These are phyloP conservation scores for Cymodocea nodosa DNA, from an alignment of 116 monocot species.

Conservation along the genomic window DNA sequence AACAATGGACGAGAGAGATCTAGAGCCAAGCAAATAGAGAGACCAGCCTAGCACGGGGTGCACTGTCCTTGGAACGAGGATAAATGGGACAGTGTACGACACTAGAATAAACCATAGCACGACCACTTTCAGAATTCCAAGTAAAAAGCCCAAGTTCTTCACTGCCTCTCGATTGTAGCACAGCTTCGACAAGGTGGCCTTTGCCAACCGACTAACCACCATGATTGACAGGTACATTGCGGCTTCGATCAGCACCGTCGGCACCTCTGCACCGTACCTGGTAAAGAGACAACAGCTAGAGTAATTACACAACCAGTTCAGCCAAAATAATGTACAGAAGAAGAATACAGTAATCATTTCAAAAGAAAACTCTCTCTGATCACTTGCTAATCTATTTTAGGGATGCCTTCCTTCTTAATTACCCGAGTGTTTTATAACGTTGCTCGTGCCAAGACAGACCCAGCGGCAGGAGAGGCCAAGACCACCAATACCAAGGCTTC, in stretches of 20 bases:
- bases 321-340: no score
- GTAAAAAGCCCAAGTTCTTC: constrained; percentile 51
- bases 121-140: constrained; percentile 37
- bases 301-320: no score
- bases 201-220: constrained; percentile 48
- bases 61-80: constrained; percentile 74
- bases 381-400: neutral
- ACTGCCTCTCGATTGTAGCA: constrained; percentile 70
- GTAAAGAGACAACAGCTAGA: neutral
- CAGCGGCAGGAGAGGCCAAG: constrained; percentile 92
- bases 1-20: constrained; percentile 43
- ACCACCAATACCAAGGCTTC: constrained; percentile 99
- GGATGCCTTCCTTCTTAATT: constrained; percentile 12
- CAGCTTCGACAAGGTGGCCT: constrained; percentile 61
- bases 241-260: constrained; percentile 53
- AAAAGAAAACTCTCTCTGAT: no score
- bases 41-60: constrained; percentile 91
- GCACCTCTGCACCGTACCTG: constrained; percentile 76
- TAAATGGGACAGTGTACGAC: constrained; percentile 70
- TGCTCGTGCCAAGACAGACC: constrained; percentile 65
- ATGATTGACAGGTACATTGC: constrained; percentile 64
- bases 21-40: constrained; percentile 64
- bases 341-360: no score
- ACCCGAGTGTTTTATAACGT: constrained; percentile 57
- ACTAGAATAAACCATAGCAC: constrained; percentile 58